Evolutionary conservation across 805 yeast genomes (phyloP).

Genomic region (Cyberlindnera veronae): DNA sequence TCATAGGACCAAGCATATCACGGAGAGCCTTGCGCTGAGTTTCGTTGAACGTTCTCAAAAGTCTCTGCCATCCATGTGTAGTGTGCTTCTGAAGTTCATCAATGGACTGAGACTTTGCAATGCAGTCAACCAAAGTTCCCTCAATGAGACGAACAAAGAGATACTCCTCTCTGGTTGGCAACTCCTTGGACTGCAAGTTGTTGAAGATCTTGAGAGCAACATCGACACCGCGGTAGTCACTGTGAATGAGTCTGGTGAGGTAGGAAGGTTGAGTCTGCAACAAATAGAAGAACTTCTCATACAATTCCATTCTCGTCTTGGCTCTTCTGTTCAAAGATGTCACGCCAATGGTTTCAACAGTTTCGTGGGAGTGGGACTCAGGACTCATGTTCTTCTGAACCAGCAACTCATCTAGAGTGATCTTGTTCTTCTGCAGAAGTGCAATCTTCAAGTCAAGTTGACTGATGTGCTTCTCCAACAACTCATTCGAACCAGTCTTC

Average conservation of each 20-base stretch:
- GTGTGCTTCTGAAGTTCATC: slow-evolving; percentile 22
- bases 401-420: slow-evolving; percentile 67
- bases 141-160: slow-evolving; percentile 22
- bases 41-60: slow-evolving; percentile 37
- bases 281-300: slow-evolving; percentile 76
- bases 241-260: slow-evolving; percentile 51
- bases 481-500: slow-evolving; percentile 66
- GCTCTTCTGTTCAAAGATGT: slow-evolving; percentile 31
- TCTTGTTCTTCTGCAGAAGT: slow-evolving; percentile 72
- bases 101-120: slow-evolving; percentile 31
- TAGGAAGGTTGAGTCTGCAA: slow-evolving; percentile 82
- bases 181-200: slow-evolving; percentile 25
- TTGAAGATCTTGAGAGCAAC: slow-evolving; percentile 26
- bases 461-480: slow-evolving; percentile 68
- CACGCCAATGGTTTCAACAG: slow-evolving; percentile 23
- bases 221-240: slow-evolving; percentile 29
- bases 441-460: slow-evolving; percentile 77
- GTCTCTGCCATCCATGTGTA: slow-evolving; percentile 40
- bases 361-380: slow-evolving; percentile 2
- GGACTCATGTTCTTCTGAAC: slow-evolving; percentile 35
- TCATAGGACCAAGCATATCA: slow-evolving; percentile 35
- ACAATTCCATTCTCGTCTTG: slow-evolving; percentile 55
- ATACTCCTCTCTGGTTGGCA: slow-evolving; percentile 28
- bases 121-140: slow-evolving; percentile 33
- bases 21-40: slow-evolving; percentile 33